Base-by-base conservation (phyloP, 2,329 filamentous ascomycete genomes). In the Neonectria ditissima region DNA sequence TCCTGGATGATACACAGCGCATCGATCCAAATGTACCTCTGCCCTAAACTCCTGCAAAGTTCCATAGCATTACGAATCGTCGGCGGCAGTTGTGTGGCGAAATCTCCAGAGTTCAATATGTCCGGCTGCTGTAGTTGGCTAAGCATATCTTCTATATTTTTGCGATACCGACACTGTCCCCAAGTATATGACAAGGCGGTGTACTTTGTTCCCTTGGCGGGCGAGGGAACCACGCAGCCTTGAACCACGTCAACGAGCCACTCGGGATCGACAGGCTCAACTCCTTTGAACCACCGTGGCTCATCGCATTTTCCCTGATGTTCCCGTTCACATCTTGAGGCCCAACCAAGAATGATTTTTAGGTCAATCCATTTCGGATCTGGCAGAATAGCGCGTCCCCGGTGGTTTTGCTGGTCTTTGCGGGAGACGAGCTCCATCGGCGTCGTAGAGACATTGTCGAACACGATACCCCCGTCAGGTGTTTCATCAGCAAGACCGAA, bases 131-230 rank as follows among this genome's bases (percentile, higher is more conserved):
- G 51, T 22, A 65, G 6, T 9, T 59, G 37, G 22, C 11, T 10
- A 10, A 56, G 28, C 7, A 52, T 56, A 5, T 34, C 39, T 24
- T 53, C 62, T 2, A 51, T 65, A 9, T 63, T 65, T 14, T 65
- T 65, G 13, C 59, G 45, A 18, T 65, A 63, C 3, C 45, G 34
- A 1, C 59, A 60, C 5, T 60, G 55, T 32, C 63, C 60, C 59
- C 63, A 65, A 0, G 63, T 65, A 30, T 65, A 65, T 14, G 60
- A 65, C 41, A 65, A 56, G 22, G 60, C 55, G 16, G 63, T 51
- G 11, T 65, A 65, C 1, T 8, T 28, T 32, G 51, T 58, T 9
- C 55, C 59, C 1, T 48, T 37, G 9, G n/a, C 11, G 8, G 55
- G 63, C 14, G 55, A 50, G 26, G 43, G 16, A n/a, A 65, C 59